Evolutionary conservation across 495 filamentous ascomycete genomes (phyloP).

Genomic region (Choiromyces venosus): DNA sequence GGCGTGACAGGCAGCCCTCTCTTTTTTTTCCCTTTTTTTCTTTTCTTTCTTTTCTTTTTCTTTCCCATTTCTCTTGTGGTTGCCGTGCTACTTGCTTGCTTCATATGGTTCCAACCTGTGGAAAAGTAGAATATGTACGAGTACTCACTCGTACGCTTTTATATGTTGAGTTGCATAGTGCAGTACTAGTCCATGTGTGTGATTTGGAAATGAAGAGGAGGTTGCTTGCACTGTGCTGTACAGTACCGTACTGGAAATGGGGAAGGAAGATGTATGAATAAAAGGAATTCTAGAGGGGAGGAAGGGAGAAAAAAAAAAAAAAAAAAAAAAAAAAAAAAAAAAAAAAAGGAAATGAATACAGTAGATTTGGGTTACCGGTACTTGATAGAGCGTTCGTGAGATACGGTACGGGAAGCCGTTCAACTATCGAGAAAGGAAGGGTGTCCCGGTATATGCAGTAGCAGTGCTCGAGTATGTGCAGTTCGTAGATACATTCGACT

Average conservation of each 20-base stretch:
- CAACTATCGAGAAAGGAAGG: neutral
- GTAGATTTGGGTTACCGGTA: neutral
- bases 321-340: no score
- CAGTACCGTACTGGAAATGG: no score
- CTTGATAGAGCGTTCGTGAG: neutral
- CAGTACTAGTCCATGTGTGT: neutral
- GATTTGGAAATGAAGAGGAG: neutral
- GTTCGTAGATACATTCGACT: neutral
- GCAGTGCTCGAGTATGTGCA: neutral
- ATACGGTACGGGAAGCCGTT: neutral
- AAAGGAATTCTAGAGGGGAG: no score
- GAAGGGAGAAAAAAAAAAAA: no score
- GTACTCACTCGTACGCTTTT: neutral
- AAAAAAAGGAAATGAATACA: neutral
- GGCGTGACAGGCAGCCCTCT: constrained; percentile 1
- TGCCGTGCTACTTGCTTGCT: neutral
- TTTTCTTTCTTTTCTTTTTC: neutral
- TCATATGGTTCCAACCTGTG: neutral
- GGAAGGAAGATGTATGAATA: neutral
- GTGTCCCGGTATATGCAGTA: neutral
- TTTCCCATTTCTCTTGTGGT: neutral
- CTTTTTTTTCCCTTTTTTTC: neutral
- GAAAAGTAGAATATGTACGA: neutral
- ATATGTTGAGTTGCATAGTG: neutral
- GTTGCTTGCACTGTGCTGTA: neutral